Base-by-base conservation (phyloP, 2,329 filamentous ascomycete genomes). In the Furcasterigmium furcatum region DNA sequence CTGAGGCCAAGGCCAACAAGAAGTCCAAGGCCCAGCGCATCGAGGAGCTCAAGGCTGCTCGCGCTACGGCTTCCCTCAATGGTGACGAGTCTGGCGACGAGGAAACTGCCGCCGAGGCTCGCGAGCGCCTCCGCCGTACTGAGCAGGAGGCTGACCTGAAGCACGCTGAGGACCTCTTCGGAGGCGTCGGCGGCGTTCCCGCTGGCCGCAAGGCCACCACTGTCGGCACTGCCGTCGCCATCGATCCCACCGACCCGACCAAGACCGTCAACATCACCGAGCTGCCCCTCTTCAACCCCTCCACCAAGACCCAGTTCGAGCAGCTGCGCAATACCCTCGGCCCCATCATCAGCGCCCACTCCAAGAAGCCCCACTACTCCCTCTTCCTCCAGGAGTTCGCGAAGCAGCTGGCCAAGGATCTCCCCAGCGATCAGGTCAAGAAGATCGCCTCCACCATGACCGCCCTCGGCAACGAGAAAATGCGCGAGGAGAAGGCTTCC, bases 401-500 rank as follows among this genome's bases (percentile, higher is more conserved):
- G 53, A 96, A 95, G 76, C 84, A 89, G 61, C 79, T 97, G 38
- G 82, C 85, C 58, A 91, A 91, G 70, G 91, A 96, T 22, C 70
- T 99, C 55, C 84, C 87, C 13, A 95, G 89, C 63, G 86, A 94
- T 46, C 91, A 97, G 72, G 91, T 97, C 71, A 96, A 97, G 81
- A 97, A 97, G 78, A 82, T 96, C 54, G 82, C 90, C 12, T 95
- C 88, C 66, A 79, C 81, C 5, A 71, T 99, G 60, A 96, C 91
- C n/a, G 86, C 91, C 5, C 78, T 96, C 46, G 81, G 89, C 64
- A 99, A 99, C 65, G 94, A 97, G 80, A 96, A 95, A 79, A 86
- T 97, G 86, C 95, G 91, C 76, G 91, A 96, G 68, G 94, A 99
- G 79, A 96, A 97, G 79, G 84, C 86, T 4, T 82, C 88, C 4